Evolutionary conservation across 2,329 filamentous ascomycete species (phyloP).

Genomic region (Diaporthe batatas): DNA sequence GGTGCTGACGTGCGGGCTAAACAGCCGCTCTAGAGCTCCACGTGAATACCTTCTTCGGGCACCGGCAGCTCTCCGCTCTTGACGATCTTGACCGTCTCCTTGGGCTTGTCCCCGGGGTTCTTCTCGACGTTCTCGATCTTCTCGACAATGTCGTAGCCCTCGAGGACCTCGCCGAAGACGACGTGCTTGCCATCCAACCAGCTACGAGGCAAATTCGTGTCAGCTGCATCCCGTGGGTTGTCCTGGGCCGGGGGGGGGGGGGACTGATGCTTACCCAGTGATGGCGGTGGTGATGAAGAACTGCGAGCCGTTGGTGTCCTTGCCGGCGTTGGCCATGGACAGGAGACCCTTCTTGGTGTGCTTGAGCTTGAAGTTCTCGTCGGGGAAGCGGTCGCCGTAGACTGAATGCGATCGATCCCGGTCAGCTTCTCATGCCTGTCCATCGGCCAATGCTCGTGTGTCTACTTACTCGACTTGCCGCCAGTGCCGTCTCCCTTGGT

Average conservation of each 20-base stretch:
- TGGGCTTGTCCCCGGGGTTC: slow-evolving; percentile 75
- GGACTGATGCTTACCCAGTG: slow-evolving; percentile 71
- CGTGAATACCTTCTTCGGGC: slow-evolving; percentile 91
- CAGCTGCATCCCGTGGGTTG: slow-evolving; percentile 20
- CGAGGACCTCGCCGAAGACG: slow-evolving; percentile 89
- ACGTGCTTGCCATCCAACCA: slow-evolving; percentile 90
- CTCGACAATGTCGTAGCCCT: slow-evolving; percentile 85
- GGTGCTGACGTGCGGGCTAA: slow-evolving; percentile 54
- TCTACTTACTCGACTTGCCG: slow-evolving; percentile 81
- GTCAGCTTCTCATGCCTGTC: not conserved
- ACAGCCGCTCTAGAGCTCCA: slow-evolving; percentile 75
- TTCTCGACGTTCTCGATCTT: slow-evolving; percentile 82
- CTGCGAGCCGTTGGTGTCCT: slow-evolving; percentile 89
- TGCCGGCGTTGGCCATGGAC: slow-evolving; percentile 88
- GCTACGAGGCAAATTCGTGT: slow-evolving; percentile 53
- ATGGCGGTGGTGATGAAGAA: slow-evolving; percentile 92
- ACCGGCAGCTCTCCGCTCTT: slow-evolving; percentile 89
- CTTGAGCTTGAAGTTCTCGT: slow-evolving; percentile 97
- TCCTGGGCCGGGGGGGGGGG: not conserved
- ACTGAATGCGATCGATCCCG: slow-evolving; percentile 58
- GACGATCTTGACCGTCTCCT: slow-evolving; percentile 78
- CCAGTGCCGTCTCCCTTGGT: slow-evolving; percentile 85
- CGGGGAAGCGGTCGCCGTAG: slow-evolving; percentile 85
- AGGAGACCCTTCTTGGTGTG: slow-evolving; percentile 87
- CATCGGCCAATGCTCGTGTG: not conserved